These are phyloP conservation scores for Melastoma candidum DNA, from an alignment of 441 rosid species.

Conservation along the genomic window DNA sequence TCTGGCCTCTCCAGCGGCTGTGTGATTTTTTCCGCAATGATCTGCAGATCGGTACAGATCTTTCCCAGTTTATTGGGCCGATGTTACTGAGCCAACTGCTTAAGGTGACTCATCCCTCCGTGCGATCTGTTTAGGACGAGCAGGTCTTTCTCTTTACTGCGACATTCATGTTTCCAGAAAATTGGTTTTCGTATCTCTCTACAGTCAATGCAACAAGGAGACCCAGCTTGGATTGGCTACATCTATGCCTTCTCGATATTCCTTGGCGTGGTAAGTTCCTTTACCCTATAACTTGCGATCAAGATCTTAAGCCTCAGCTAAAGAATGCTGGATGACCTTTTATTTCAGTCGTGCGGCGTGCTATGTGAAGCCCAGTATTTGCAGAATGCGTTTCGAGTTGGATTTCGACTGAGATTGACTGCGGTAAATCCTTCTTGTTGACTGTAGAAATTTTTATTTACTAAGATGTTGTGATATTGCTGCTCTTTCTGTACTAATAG, in stretches of 20 bases:
- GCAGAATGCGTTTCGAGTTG: constrained; percentile 96
- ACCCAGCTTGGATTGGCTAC: constrained; percentile 95
- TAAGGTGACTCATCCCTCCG: constrained; percentile 3
- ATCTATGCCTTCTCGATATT: constrained; percentile 83
- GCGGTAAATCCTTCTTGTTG: constrained; percentile 46
- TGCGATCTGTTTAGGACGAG: too few relatives aligned
- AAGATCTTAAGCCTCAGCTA: too few relatives aligned
- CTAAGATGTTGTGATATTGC: too few relatives aligned
- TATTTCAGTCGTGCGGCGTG: constrained; percentile 73
- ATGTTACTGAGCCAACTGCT: constrained; percentile 12
- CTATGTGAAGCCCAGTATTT: constrained; percentile 95
- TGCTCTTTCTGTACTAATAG: too few relatives aligned
- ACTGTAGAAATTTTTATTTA: too few relatives aligned
- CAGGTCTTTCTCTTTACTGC: too few relatives aligned
- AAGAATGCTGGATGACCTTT: too few relatives aligned
- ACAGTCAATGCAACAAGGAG: constrained; percentile 98
- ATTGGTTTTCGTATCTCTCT: too few relatives aligned
- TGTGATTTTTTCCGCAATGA: background rate
- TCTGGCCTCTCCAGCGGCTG: background rate
- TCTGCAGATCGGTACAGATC: constrained; percentile 12
- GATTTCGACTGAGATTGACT: constrained; percentile 87
- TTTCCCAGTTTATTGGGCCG: constrained; percentile 15
- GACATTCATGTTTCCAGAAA: too few relatives aligned
- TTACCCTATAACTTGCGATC: background rate
- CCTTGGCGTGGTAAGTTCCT: constrained; percentile 81